Base-by-base conservation (phyloP, 768 basidiomycete species). In the Hypholoma sublateritium region DNA sequence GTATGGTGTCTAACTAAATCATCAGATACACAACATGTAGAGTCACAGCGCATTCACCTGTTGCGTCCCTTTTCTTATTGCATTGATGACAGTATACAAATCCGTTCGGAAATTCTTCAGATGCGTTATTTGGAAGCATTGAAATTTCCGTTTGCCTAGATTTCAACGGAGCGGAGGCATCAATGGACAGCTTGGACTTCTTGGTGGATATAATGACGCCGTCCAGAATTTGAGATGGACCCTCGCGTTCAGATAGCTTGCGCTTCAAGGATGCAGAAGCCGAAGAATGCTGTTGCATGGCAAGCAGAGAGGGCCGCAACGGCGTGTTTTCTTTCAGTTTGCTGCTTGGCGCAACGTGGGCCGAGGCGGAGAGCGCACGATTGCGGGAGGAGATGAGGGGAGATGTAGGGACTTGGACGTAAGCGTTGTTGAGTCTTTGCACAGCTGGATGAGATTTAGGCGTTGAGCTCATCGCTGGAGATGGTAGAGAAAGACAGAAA, bases 51-150 rank as follows among this genome's bases (percentile, higher is more conserved):
- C 19, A 67, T 77, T 50, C 45, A 87, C 88, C 72, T 45, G 72
- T 65, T 25, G 68, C 65, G 61, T 83, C 83, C 50, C 83, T 82
- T 62, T 86, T 88, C 66, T 79, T 80, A 59, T 76, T 77, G 69
- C 90, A 90, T 64, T 90, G 89, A 67, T 90, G 90, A 61, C 90
- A 91, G 61, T 85, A 82, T 49, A 82, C 69, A 67, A 77, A 65
- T 63, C 79, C 76, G 50, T 72, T 70, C 11, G 74, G 73, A 59
- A 69, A 73, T n/a, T 74, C 70, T 6, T 65, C 55, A 24, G 63
- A 68, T 5, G 65, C 62, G 37, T 71, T 69, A 53, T 54, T 58
- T 24, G 70, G 71, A 35, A 75, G 74, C 55, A 62, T 69, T 37
- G 74, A 70, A 14, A 62, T 48, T 45, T 65, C 59, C 17, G 53